Evolutionary conservation across 306 rosid species (phyloP).

Genomic region (Corylus americana): DNA sequence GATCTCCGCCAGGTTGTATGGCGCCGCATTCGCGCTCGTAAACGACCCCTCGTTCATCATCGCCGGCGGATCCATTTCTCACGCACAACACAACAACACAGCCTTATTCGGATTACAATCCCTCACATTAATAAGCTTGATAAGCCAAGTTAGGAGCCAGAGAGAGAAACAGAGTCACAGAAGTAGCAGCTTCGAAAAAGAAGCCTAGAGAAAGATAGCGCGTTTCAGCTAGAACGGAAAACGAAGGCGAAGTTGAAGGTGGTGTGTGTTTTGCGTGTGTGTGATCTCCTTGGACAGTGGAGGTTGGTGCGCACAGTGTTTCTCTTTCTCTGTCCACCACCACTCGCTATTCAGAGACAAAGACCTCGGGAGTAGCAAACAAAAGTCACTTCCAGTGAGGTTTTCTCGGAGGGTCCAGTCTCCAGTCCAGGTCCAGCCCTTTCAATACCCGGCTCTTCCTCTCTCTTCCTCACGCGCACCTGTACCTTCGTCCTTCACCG

Average conservation of each 20-base stretch:
- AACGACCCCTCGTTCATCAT: slow-evolving; percentile 49
- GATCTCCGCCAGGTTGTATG: slow-evolving; percentile 71
- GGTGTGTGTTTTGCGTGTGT: slow-evolving; percentile 16
- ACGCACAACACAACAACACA: background rate
- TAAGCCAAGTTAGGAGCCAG: background rate
- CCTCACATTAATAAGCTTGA: slow-evolving; percentile 5
- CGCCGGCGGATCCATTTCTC: slow-evolving; percentile 75
- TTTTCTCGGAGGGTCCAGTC: slow-evolving; percentile 54
- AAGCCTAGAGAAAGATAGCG: slow-evolving; percentile 15
- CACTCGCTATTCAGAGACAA: slow-evolving; percentile 32
- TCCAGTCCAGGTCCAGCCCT: slow-evolving; percentile 15
- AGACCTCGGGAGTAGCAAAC: slow-evolving; percentile 48
- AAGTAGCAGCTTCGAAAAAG: slow-evolving; percentile 1
- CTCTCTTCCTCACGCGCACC: background rate
- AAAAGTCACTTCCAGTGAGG: slow-evolving; percentile 55
- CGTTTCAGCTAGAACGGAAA: slow-evolving; percentile 19
- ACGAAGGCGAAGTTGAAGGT: slow-evolving; percentile 7
- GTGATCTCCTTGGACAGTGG: slow-evolving; percentile 56
- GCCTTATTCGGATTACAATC: slow-evolving; percentile 8
- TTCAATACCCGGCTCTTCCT: background rate
- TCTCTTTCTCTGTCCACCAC: slow-evolving; percentile 26
- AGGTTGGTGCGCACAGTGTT: slow-evolving; percentile 54
- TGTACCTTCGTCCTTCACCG: slow-evolving; percentile 16
- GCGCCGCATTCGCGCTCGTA: slow-evolving; percentile 46
- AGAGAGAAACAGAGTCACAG: background rate